Base-by-base conservation (phyloP, 495 filamentous ascomycete species). In the Penicillium subrubescens region DNA sequence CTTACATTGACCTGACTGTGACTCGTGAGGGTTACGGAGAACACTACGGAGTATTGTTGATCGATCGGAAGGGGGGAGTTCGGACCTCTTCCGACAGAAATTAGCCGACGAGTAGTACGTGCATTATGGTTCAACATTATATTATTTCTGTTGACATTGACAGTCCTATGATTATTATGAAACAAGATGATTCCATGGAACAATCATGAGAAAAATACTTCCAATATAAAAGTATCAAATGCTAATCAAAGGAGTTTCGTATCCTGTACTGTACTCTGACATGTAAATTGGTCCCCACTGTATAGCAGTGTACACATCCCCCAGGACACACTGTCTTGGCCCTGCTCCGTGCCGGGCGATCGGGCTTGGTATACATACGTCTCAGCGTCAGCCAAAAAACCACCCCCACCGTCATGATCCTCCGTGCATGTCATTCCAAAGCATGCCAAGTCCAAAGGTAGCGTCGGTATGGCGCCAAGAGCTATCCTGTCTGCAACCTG, bases 341-440 rank as follows among this genome's bases (percentile, higher is more conserved):
- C 53, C 53, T 56, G 53, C 31, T 25, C 53, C 53, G 53, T 56
- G 53, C 29, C 53, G 31, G 53, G n/a, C 53, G 53, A 56, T 56
- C 53, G 31, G 53, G 34, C 55, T 57, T 58, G 55, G 55, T 58
- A 41, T 43, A 57, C 27, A 54, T 54, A 17, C 31, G 33, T 37
- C 27, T 5, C 15, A 34, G 33, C 37, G 34, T 27, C 29, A 23
- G 10, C 21, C 35, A 43, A 48, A 48, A 48, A 48, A 48, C 17
- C 43, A 33, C 5, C 2, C 37, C 37, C 34, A 58, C 55, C 31
- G 34, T 58, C 55, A 58, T 39, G 55, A 58, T 58, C 55, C 55
- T 43, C 55, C 55, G 55, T 58, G 55, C 55, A 43, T 41, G 55
- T 43, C 21, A 43, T 39, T 58, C 55, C 53, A 35, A 58, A 35